phyloP scores from a whole-genome alignment of 441 rosid genomes.

The Omphalea diandra region DNA sequence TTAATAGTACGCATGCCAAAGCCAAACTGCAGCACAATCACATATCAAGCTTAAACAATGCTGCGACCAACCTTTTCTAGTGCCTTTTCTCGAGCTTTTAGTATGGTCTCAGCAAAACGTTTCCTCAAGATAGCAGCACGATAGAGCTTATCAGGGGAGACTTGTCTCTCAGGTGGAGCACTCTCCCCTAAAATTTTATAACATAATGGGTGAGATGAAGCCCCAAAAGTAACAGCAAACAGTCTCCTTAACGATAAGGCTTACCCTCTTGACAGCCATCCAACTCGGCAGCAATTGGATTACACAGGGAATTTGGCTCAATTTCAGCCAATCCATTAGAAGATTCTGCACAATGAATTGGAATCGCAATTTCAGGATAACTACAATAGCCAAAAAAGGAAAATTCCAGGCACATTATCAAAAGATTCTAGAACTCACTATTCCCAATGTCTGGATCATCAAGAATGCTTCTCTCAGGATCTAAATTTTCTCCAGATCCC shows the following conservation, averaged over 20 bases:
- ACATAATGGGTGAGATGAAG: constrained; percentile 51
- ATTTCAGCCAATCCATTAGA: constrained; percentile 36
- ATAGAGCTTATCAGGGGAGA: constrained; percentile 82
- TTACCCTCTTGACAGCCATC: constrained; percentile 74
- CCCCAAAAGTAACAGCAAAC: constrained; percentile 44
- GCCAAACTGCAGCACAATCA: neutral
- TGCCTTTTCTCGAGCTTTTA: constrained; percentile 85
- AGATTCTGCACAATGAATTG: constrained; percentile 42
- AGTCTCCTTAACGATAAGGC: constrained; percentile 51
- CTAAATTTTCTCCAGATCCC: constrained; percentile 31
- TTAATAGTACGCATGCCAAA: neutral
- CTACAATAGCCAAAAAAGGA: constrained; percentile 12
- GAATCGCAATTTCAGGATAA: constrained; percentile 21
- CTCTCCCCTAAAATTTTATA: constrained; percentile 72
- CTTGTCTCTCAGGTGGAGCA: constrained; percentile 72
- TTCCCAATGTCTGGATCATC: constrained; percentile 37
- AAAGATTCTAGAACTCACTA: constrained; percentile 42
- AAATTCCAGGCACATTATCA: neutral
- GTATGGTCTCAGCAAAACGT: constrained; percentile 89
- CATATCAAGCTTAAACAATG: neutral
- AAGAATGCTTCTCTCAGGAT: constrained; percentile 27
- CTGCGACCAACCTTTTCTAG: constrained; percentile 63
- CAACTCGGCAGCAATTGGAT: constrained; percentile 37
- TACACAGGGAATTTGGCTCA: constrained; percentile 43
- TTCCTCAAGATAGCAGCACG: constrained; percentile 79